phyloP scores from a whole-genome alignment of 345 rosid species.

The Hibiscus trionum region DNA sequence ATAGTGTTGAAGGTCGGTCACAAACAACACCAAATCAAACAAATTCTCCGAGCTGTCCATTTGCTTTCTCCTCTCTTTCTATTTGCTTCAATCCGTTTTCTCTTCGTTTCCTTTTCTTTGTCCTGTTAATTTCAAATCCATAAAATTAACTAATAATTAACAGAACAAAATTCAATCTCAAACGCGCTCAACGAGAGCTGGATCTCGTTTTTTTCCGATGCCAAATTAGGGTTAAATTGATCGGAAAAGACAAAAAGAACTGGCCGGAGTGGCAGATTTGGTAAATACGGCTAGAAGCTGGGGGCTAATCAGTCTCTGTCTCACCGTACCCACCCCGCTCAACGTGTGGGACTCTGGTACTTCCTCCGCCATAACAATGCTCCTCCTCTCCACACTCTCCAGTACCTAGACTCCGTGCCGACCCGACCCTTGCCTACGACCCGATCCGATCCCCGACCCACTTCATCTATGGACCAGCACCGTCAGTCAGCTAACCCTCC shows the following conservation, averaged over 20 bases:
- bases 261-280: slow-evolving; percentile 30
- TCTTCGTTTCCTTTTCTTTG: neutral
- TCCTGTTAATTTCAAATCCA: neutral
- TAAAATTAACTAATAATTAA: neutral
- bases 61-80: slow-evolving; percentile 6
- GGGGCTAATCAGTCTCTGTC: slow-evolving; percentile 96
- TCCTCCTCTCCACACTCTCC: slow-evolving; percentile 63
- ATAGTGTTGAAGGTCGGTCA: neutral
- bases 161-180: neutral
- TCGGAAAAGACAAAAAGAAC: neutral
- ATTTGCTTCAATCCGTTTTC: neutral
- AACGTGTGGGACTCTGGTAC: slow-evolving; percentile 55
- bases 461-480: slow-evolving; percentile 39
- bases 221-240: slow-evolving; percentile 7
- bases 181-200: neutral
- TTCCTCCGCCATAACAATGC: slow-evolving; percentile 56
- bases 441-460: slow-evolving; percentile 25
- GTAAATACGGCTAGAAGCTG: slow-evolving; percentile 52
- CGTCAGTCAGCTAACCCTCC: slow-evolving; percentile 18
- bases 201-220: slow-evolving; percentile 12
- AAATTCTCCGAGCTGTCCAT: slow-evolving; percentile 14
- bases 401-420: slow-evolving; percentile 34
- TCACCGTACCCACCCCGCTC: slow-evolving; percentile 55
- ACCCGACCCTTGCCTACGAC: slow-evolving; percentile 18
- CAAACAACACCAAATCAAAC: slow-evolving; percentile 7